Conservation (phyloP, 306 rosid genomes). For the Citrullus mucosospermus region DNA sequence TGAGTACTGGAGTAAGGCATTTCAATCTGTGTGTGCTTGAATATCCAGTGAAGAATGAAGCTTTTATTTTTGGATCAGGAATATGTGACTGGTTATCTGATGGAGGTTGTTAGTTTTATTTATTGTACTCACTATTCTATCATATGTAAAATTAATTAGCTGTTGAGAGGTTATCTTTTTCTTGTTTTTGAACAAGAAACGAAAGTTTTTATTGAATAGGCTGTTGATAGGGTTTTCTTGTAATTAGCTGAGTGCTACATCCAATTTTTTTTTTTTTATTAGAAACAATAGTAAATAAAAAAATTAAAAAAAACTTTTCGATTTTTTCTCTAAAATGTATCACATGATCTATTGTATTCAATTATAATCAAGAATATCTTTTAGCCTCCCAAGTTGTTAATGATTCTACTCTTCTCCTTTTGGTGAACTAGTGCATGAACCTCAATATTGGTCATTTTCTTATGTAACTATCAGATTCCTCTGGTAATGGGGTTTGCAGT, state of each 20-base stretch:
- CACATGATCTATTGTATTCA: neutral
- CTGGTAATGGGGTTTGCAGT: conserved; percentile 78
- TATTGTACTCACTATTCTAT: neutral
- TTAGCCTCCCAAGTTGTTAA: neutral
- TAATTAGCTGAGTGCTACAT: neutral
- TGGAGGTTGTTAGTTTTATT: neutral
- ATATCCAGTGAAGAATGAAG: neutral
- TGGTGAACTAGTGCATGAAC: neutral
- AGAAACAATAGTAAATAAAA: neutral
- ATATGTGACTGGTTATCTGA: neutral
- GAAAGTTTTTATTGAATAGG: too few species aligned
- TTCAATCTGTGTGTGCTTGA: neutral
- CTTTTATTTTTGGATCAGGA: neutral
- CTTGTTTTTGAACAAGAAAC: too few species aligned
- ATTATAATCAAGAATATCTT: neutral
- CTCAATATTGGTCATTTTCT: conserved; percentile 3
- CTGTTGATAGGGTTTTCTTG: neutral
- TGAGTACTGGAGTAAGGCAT: neutral
- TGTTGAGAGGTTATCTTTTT: neutral
- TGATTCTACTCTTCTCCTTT: neutral
- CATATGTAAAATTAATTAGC: neutral
- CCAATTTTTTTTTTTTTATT: neutral
- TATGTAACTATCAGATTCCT: conserved; percentile 59
- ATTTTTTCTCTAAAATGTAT: neutral
- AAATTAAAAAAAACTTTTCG: neutral